phyloP scores from a whole-genome alignment of 2,329 filamentous ascomycete species.

The Biscogniauxia mediterranea region DNA sequence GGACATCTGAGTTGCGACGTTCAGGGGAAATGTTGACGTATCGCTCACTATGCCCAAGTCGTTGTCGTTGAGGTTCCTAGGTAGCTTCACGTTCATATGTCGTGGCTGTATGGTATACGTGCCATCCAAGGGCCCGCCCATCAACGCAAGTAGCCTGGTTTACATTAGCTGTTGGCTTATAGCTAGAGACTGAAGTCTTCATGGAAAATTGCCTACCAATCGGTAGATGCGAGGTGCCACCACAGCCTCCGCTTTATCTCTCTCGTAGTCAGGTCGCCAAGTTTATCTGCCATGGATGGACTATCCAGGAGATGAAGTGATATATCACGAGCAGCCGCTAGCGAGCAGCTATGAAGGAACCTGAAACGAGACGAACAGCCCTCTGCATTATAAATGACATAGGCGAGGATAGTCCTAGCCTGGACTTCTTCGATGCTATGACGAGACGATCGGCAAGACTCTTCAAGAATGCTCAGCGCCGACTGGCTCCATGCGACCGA shows the following conservation, averaged over 20 bases:
- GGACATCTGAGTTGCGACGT: conserved; percentile 36
- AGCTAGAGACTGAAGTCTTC: neutral
- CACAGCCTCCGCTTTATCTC: conserved; percentile 43
- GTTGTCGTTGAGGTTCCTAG: conserved; percentile 39
- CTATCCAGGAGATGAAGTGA: conserved; percentile 41
- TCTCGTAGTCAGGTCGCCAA: conserved; percentile 24
- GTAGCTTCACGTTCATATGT: conserved; percentile 40
- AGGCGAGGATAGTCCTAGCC: conserved; percentile 37
- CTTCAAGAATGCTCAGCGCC: conserved; percentile 36
- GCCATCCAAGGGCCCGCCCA: conserved; percentile 31
- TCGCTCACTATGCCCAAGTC: conserved; percentile 33
- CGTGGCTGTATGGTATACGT: conserved; percentile 38
- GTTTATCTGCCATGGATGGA: conserved; percentile 20
- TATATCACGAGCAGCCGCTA: conserved; percentile 35
- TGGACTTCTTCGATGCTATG: conserved; percentile 37
- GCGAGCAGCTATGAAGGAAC: conserved; percentile 28
- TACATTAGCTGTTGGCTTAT: neutral
- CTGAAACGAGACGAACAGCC: conserved; percentile 35
- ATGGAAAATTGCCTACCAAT: neutral
- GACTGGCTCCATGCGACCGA: conserved; percentile 25
- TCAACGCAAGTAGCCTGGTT: conserved; percentile 25
- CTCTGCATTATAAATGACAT: conserved; percentile 39
- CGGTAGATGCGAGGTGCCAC: conserved; percentile 43
- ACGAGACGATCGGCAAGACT: conserved; percentile 28
- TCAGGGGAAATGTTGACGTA: conserved; percentile 29